Base-by-base conservation (phyloP, 148 eudicot genomes). In the Simmondsia chinensis region DNA sequence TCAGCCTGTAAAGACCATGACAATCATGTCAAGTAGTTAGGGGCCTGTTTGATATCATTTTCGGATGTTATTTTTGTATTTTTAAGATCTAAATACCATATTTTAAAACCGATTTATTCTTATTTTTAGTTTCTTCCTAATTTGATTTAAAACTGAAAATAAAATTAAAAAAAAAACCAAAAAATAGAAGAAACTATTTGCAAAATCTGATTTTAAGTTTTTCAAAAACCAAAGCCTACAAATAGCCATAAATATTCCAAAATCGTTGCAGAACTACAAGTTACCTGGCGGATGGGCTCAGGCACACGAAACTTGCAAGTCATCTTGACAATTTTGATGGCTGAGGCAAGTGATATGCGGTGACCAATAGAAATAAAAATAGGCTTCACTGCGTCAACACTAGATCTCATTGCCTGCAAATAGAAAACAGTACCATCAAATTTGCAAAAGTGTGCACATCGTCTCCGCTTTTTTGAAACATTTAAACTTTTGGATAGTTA, bases 281-380 rank as follows among this genome's bases (percentile, higher is more conserved):
- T 28, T 63, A 83, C 96, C 96, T 89, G 97, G 36, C 97, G 70
- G 47, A 79, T 70, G 45, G 97, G 94, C 76, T 91, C 97, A 27
- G 97, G 95, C 14, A 91, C 62, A 41, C 97, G 94, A 48, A 60
- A 79, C 59, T 66, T 76, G 73, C 94, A 76, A 36, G 76, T 76
- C 60, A 66, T 34, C 68, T 79, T 68, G 23, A 74, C 86, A 51
- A 91, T 62, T 56, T 74, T 51, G 43, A 76, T 27, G 38, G 97
- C 94, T 26, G 74, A 61, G 50, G 62, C 53, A 39, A 91, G 88
- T 47, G 95, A 91, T 46, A 85, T 56, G 41, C 97, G 81, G 33
- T 91, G 97, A 47, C 97, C 97, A 68, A 72, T 58, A 39, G 97
- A 91, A 51, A 91, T 63, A 54, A 64, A 91, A 66, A 91, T 85